Evolutionary conservation across 1,284 basidiomycete genomes (phyloP), one percentile per base, ranked within the genome.

Genomic region (Fomitopsis pinicola): DNA sequence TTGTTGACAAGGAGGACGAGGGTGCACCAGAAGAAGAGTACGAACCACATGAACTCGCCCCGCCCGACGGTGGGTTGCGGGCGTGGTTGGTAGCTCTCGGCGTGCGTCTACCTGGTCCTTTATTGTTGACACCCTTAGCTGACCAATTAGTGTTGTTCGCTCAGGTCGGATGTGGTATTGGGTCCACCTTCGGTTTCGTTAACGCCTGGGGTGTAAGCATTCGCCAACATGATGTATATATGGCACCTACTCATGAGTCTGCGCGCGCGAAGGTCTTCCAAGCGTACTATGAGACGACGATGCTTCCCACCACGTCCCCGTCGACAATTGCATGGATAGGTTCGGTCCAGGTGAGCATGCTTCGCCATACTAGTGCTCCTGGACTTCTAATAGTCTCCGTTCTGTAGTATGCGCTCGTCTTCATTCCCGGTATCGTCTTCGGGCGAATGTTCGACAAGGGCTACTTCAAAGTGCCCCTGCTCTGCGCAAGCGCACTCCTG

Each of bases 301-400:
- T 77, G 2, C 70, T 80, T 5, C 65, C 62, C 2, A 68, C 71
- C 35, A 73, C 73, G 3, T 71, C 76, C 8, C 73, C 79, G 3
- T 88, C 86, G 4, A 78, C 74, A 36, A 86, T 89, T 50, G 82
- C 88, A 17, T 91, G 89, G 89, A 89, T 91, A 61, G 89, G 89
- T 3, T 89, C 88, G 0, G 75, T 89, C 59, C 87, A 91, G 73
- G 85, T 81, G 57, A 19, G 72, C 61, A 44, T 15, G 28, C 33
- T 2, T 46, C 35, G 12, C 42, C 19, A 5, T 33, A 8, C 48
- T 36, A n/a, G n/a, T 30, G 10, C 33, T 33, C 9, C 10, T 42
- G 38, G 30, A 52, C 22, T 28, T 28, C 3, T 1, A 38, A 8
- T 36, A 4, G 0, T 5, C 19, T 46, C 4, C 8, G 6, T 2